Base-by-base conservation (phyloP, 2,329 filamentous ascomycete genomes). In the Microdochium paspali region DNA sequence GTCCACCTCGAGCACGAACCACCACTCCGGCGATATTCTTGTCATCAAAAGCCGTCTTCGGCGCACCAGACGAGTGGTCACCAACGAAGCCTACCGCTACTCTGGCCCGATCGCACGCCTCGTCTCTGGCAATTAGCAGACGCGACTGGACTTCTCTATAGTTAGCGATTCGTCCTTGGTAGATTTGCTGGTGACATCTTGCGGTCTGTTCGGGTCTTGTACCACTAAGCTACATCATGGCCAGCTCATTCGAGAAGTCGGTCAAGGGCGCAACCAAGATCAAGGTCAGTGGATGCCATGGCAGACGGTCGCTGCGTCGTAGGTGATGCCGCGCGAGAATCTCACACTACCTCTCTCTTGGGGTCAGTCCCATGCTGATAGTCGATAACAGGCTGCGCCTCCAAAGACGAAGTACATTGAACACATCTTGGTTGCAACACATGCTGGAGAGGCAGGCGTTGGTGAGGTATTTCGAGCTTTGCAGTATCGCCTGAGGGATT, bases 381-480 rank as follows among this genome's bases (percentile, higher is more conserved):
- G 47, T 46, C 46, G 24, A 32, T 30, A 28, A 39, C 61, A 94
- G 88, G 86, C 90, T 69, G 93, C 93, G 56, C 88, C 93, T 52
- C 93, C 93, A 46, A 98, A 98, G 73, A 93, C 91, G 48, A 98
- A 98, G 71, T 98, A 97, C 72, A 94, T 98, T 72, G 93, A 98
- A 67, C 90, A 96, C 64, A 96, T 98, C 62, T 79, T 98, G 49
- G 79, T 96, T 56, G 91, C 93, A 53, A 98, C 93, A 31, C 89
- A 96, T 69, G 85, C 90, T 21, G 93, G 90, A 57, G 93, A 98
- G 69, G 87, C 88, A 47, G 93, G 91, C 56, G 89, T 98, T 50
- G 91, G 85, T 50, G 93, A 98, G 70, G 87, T 98, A 61, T 97
- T 98, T 66, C 84, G 93, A 51, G 88, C 90, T 39, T 74, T 98